These are phyloP conservation scores for Psilocybe cyanescens DNA, from an alignment of 768 basidiomycete species.

Conservation along the genomic window DNA sequence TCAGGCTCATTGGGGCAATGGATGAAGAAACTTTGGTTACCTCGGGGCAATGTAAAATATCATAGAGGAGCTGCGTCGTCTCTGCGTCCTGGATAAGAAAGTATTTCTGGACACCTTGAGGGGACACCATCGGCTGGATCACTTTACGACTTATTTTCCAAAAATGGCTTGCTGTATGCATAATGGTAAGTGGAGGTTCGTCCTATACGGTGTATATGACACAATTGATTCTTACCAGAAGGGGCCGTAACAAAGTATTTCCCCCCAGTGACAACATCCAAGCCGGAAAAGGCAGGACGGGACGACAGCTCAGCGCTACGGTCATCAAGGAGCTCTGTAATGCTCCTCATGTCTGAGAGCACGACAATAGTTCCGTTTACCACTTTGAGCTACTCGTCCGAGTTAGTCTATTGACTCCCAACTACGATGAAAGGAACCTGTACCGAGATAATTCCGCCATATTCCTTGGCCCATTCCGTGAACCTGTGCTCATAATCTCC, in stretches of 20 bases:
- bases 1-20: too few relatives aligned
- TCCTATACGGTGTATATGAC: too few relatives aligned
- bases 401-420: too few relatives aligned
- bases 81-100: not conserved
- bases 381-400: not conserved
- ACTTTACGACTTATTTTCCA: not conserved
- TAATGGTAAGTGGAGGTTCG: too few relatives aligned
- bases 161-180: not conserved
- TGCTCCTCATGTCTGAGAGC: not conserved
- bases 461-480: not conserved
- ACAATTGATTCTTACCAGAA: not conserved
- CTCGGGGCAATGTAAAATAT: not conserved
- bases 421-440: too few relatives aligned
- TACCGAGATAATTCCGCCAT: not conserved
- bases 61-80: not conserved
- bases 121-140: not conserved
- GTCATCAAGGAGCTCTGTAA: not conserved
- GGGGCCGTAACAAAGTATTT: not conserved
- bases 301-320: not conserved
- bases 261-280: not conserved
- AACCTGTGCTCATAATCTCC: not conserved
- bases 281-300: not conserved
- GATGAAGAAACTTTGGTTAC: not conserved
- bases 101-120: not conserved
- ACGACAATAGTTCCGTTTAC: not conserved